A percentile compares a stretch with the other conserved stretches of the same genome.
Conservation (phyloP, 345 rosid genomes). For the Heritiera littoralis region DNA sequence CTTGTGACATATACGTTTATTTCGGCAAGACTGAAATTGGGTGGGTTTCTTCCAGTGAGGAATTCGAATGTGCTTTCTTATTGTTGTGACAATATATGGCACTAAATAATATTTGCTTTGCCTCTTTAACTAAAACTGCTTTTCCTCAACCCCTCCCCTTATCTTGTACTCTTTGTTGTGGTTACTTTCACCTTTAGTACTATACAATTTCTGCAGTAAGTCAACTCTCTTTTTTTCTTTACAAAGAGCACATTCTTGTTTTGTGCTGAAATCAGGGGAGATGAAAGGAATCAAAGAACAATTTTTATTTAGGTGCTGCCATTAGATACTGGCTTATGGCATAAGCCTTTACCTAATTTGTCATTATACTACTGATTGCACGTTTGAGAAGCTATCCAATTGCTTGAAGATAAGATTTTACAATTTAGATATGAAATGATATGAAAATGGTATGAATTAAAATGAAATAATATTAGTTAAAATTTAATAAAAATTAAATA, state of each 20-base stretch:
- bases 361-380: neutral
- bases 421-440: too few species aligned
- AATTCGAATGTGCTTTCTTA: neutral
- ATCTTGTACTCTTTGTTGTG: neutral
- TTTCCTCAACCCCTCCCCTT: neutral
- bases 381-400: neutral
- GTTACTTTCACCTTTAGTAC: neutral
- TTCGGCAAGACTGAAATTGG: neutral
- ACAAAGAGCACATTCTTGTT: neutral
- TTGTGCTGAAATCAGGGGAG: neutral
- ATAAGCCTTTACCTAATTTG: neutral
- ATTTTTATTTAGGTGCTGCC: neutral
- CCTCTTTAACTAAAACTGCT: neutral
- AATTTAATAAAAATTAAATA: too few species aligned
- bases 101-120: slow-evolving; percentile 17
- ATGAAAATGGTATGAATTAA: too few species aligned
- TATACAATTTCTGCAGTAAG: neutral
- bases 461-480: too few species aligned
- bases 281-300: neutral
- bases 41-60: neutral
- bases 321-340: neutral
- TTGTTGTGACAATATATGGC: slow-evolving; percentile 5
- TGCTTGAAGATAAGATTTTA: neutral
- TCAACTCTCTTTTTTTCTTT: neutral
- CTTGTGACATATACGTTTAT: slow-evolving; percentile 2